Evolutionary conservation across 441 rosid genomes (phyloP).

Genomic region (Arabidopsis lyrata): DNA sequence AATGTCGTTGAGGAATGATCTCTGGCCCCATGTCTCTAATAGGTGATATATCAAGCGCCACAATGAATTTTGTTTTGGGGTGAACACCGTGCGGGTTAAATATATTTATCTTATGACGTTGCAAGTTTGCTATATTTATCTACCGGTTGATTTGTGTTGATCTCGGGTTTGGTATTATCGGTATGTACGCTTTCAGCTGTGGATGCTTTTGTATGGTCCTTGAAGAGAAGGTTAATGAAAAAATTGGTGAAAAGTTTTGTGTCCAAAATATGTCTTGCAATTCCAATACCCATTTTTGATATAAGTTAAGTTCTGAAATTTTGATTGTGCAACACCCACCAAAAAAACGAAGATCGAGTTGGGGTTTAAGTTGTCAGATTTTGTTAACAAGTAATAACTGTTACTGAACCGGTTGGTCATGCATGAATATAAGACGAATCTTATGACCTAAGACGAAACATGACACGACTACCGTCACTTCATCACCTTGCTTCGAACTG

Average conservation of each 20-base stretch:
- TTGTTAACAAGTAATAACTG: not conserved
- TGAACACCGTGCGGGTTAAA: not conserved
- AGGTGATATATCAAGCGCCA: slow-evolving; percentile 19
- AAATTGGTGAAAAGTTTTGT: not conserved
- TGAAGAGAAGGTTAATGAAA: slow-evolving; percentile 20
- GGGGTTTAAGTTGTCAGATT: not conserved
- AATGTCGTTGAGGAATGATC: slow-evolving; percentile 52
- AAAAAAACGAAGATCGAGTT: not conserved
- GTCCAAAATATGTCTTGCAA: slow-evolving; percentile 7
- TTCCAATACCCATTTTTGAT: not conserved
- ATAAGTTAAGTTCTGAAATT: not conserved
- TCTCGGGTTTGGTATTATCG: slow-evolving; percentile 6
- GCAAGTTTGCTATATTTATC: slow-evolving; percentile 32
- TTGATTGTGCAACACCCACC: not conserved
- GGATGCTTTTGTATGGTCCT: slow-evolving; percentile 23
- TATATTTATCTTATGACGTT: slow-evolving; percentile 28
- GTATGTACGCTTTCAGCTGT: slow-evolving; percentile 16
- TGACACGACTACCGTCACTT: slow-evolving; percentile 2
- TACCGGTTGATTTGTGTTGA: slow-evolving; percentile 15
- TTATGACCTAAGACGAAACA: slow-evolving; percentile 28
- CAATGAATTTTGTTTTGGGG: slow-evolving; percentile 15
- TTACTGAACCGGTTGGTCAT: not conserved
- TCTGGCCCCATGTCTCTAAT: not conserved
- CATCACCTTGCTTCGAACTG: slow-evolving; percentile 8
- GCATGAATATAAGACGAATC: too few relatives aligned